A percentile compares a stretch with the other conserved stretches of the same genome.
These are phyloP conservation scores for Kitagawia praeruptora DNA, from an alignment of 129 eudicot genomes.

Conservation along the genomic window DNA sequence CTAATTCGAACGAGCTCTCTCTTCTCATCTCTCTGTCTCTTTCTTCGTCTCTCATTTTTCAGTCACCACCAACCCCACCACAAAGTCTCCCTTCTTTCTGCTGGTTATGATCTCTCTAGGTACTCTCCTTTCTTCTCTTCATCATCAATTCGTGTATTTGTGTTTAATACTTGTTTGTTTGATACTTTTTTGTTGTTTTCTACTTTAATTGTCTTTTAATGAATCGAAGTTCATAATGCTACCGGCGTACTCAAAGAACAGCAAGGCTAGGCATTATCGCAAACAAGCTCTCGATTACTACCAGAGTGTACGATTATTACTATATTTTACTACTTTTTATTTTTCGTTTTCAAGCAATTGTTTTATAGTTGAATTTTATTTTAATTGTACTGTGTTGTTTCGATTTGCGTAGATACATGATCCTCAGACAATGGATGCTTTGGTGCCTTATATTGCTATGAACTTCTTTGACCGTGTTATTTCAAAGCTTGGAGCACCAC, in stretches of 20 bases:
- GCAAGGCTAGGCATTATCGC: not conserved
- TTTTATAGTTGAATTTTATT: not conserved
- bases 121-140: no score
- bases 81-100: no score
- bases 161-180: no score
- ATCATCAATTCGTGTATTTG: no score
- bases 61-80: no score
- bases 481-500: conserved; percentile 1
- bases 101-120: no score
- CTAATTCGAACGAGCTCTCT: no score
- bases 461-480: conserved; percentile 20
- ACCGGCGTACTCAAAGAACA: not conserved
- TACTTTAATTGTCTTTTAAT: no score
- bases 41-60: no score
- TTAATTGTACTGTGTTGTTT: not conserved
- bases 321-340: no score
- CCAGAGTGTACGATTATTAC: not conserved
- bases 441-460: conserved; percentile 11
- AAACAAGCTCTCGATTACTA: not conserved
- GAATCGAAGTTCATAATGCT: not conserved
- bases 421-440: not conserved
- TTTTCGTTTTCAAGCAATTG: not conserved
- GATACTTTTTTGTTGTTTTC: no score
- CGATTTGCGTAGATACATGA: not conserved
- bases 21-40: no score